Conservation (phyloP, 768 basidiomycete genomes). For the Trametes cinnabarina region DNA sequence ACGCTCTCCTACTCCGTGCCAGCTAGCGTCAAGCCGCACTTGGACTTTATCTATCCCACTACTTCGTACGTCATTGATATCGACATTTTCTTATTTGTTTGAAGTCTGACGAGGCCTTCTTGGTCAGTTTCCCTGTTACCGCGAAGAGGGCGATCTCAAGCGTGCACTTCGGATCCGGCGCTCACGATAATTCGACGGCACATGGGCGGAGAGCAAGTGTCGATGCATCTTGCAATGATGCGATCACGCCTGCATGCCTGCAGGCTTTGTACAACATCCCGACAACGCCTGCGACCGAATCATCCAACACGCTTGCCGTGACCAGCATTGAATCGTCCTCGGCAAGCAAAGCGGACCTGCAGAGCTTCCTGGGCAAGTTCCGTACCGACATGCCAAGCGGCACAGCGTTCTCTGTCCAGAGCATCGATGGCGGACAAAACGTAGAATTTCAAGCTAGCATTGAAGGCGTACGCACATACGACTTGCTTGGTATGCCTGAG, state of each 20-base stretch:
- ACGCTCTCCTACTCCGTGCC: slow-evolving; percentile 39
- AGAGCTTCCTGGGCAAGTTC: slow-evolving; percentile 15
- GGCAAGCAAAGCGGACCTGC: slow-evolving; percentile 10
- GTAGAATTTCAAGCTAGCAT: slow-evolving; percentile 7
- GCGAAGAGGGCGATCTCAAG: background rate
- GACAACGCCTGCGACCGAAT: slow-evolving; percentile 9
- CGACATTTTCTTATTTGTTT: too few relatives aligned
- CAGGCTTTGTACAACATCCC: slow-evolving; percentile 35
- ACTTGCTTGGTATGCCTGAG: too few relatives aligned
- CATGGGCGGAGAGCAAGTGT: slow-evolving; percentile 5
- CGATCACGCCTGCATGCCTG: slow-evolving; percentile 29
- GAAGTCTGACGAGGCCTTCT: slow-evolving; percentile 21
- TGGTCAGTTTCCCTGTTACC: slow-evolving; percentile 39
- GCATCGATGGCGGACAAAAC: slow-evolving; percentile 14
- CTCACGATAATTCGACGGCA: slow-evolving; percentile 2
- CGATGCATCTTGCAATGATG: slow-evolving; percentile 20
- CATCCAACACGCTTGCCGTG: slow-evolving; percentile 7
- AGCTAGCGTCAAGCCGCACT: slow-evolving; percentile 26
- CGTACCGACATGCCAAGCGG: slow-evolving; percentile 14
- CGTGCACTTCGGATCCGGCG: slow-evolving; percentile 20
- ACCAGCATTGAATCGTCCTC: slow-evolving; percentile 10
- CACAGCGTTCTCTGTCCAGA: slow-evolving; percentile 2
- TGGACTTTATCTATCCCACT: slow-evolving; percentile 33
- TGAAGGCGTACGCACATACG: slow-evolving; percentile 13
- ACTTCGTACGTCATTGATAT: slow-evolving; percentile 23